phyloP scores from a whole-genome alignment of 257 asterid species.

The Solanum raphanifolium region DNA sequence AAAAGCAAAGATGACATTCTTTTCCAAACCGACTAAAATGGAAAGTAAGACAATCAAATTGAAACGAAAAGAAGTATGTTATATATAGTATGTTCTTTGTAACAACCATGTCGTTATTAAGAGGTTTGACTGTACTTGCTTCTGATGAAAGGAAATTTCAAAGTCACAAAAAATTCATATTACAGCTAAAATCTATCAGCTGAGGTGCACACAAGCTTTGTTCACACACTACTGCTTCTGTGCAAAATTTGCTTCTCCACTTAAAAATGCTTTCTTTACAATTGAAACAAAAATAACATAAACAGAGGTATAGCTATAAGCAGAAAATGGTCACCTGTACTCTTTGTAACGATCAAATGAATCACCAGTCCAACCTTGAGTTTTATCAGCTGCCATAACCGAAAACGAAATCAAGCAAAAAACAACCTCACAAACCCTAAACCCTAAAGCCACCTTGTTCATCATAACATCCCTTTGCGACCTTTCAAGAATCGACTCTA shows the following conservation, averaged over 20 bases:
- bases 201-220: background rate
- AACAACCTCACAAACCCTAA: slow-evolving; percentile 46
- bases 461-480: slow-evolving; percentile 27
- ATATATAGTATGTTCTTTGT: background rate
- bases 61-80: background rate
- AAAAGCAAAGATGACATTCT: background rate
- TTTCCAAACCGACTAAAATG: background rate
- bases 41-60: background rate
- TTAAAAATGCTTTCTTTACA: background rate
- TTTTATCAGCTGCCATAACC: slow-evolving; percentile 79
- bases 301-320: background rate
- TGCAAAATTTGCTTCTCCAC: background rate
- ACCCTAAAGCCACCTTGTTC: slow-evolving; percentile 38
- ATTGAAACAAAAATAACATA: background rate
- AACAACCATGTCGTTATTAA: background rate
- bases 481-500: slow-evolving; percentile 25
- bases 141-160: background rate
- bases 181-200: background rate
- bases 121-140: background rate
- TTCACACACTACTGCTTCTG: background rate
- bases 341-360: slow-evolving; percentile 62
- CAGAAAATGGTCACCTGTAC: slow-evolving; percentile 27
- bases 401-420: slow-evolving; percentile 59
- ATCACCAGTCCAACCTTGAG: slow-evolving; percentile 84
- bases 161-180: background rate